phyloP scores from a whole-genome alignment of 495 filamentous ascomycete genomes.

The Podospora bellae-mahoneyi region DNA sequence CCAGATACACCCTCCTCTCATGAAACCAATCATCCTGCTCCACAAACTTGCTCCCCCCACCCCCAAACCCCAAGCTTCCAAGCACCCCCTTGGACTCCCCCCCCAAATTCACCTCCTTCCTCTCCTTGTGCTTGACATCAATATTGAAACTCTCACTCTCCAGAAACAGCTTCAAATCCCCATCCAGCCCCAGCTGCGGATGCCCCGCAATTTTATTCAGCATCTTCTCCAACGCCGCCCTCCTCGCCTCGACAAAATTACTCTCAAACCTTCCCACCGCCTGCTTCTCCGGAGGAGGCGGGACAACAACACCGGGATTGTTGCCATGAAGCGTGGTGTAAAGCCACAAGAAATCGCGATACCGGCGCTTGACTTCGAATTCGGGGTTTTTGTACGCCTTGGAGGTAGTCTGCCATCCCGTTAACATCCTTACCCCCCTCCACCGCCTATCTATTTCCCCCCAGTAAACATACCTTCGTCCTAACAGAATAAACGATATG shows the following conservation, averaged over 20 bases:
- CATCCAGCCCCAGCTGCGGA: constrained; percentile 87
- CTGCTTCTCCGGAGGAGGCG: constrained; percentile 96
- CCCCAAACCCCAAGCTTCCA: constrained; percentile 74
- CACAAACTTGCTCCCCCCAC: constrained; percentile 78
- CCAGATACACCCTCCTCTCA: constrained; percentile 88
- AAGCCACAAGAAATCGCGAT: constrained; percentile 96
- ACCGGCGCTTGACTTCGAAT: constrained; percentile 87
- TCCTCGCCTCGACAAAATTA: constrained; percentile 90
- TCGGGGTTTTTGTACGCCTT: constrained; percentile 90
- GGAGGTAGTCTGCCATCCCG: constrained; percentile 68
- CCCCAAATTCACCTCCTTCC: constrained; percentile 75
- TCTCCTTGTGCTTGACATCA: constrained; percentile 97
- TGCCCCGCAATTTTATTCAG: constrained; percentile 91
- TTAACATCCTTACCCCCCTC: constrained; percentile 5
- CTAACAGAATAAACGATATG: constrained; percentile 96
- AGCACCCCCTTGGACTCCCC: constrained; percentile 92
- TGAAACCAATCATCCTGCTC: constrained; percentile 99
- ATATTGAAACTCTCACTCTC: constrained; percentile 94
- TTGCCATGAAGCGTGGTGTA: constrained; percentile 91
- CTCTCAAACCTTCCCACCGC: constrained; percentile 93
- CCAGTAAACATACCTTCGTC: constrained; percentile 67
- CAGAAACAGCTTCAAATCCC: constrained; percentile 90
- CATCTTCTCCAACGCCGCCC: constrained; percentile 92
- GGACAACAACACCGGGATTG: constrained; percentile 92
- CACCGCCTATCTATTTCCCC: background rate